Percentiles rank a stretch among this genome's conserved stretches.
phyloP scores from a whole-genome alignment of 352 stramenopile species.

The Globisporangium recalcitrans region DNA sequence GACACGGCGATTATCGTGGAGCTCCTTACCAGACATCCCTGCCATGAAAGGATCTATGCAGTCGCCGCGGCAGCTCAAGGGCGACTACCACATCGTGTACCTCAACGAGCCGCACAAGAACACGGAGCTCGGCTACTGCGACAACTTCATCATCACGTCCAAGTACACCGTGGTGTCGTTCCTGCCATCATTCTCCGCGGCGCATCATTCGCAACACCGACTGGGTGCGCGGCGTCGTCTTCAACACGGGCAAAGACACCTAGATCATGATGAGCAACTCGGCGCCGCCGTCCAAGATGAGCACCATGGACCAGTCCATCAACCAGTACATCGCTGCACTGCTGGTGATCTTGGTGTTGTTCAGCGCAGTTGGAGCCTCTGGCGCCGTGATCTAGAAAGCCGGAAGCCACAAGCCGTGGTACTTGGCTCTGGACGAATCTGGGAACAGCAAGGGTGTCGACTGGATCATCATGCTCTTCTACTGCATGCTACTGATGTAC shows the following conservation, averaged over 20 bases:
- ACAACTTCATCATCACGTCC: conserved; percentile 89
- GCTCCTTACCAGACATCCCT: not conserved
- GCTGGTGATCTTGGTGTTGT: conserved; percentile 56
- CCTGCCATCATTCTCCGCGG: conserved; percentile 88
- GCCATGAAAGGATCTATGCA: conserved; percentile 1
- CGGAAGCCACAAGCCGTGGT: conserved; percentile 45
- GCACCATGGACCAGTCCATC: conserved; percentile 76
- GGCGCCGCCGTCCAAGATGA: conserved; percentile 80
- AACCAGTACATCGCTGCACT: conserved; percentile 76
- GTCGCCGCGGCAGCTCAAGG: conserved; percentile 1
- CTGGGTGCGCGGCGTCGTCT: conserved; percentile 87
- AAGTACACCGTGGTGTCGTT: conserved; percentile 90
- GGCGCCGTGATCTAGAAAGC: conserved; percentile 57
- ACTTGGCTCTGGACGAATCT: conserved; percentile 38
- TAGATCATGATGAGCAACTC: conserved; percentile 91
- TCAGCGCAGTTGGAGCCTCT: conserved; percentile 52
- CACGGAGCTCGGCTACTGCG: conserved; percentile 52
- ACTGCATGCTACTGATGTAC: conserved; percentile 95
- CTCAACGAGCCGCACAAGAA: conserved; percentile 58
- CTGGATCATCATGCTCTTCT: conserved; percentile 87
- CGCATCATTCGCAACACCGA: conserved; percentile 92
- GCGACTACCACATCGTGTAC: conserved; percentile 56
- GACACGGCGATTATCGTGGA: not conserved
- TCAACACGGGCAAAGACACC: conserved; percentile 93
- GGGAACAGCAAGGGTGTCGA: conserved; percentile 31